A percentile compares a stretch with the other conserved stretches of the same genome.
Conservation (phyloP, 345 rosid genomes). For the Arabis alpina region DNA sequence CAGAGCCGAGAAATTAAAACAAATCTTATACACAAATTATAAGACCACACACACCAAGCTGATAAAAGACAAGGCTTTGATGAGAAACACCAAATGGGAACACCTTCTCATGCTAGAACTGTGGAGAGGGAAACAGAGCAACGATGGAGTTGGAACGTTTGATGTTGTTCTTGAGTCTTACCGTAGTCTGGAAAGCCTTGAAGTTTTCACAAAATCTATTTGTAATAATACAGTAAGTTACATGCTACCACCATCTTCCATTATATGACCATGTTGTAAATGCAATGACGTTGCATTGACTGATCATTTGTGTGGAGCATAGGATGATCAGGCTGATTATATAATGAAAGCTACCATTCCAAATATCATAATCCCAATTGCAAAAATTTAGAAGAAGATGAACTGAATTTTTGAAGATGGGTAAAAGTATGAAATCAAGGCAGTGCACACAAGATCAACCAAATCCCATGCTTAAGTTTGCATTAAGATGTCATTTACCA, state of each 20-base stretch:
- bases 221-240: conserved; percentile 67
- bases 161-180: conserved; percentile 70
- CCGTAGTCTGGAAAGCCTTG: conserved; percentile 55
- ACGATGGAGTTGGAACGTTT: conserved; percentile 46
- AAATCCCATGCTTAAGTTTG: no score
- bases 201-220: conserved; percentile 71
- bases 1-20: conserved; percentile 62
- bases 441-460: no score
- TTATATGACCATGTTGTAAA: background rate
- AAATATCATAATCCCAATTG: no score
- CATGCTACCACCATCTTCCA: background rate
- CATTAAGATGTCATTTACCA: no score
- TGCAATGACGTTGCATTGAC: conserved; percentile 1
- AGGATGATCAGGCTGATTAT: conserved; percentile 64
- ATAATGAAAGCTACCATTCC: no score
- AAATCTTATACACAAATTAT: no score
- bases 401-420: no score
- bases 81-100: conserved; percentile 71
- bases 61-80: no score
- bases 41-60: no score
- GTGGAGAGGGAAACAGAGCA: conserved; percentile 68
- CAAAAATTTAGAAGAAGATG: no score
- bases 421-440: no score
- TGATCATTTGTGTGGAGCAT: no score
- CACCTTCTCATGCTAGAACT: conserved; percentile 65